Conservation (phyloP, 2,329 filamentous ascomycete species). For the Calonectria hongkongensis region DNA sequence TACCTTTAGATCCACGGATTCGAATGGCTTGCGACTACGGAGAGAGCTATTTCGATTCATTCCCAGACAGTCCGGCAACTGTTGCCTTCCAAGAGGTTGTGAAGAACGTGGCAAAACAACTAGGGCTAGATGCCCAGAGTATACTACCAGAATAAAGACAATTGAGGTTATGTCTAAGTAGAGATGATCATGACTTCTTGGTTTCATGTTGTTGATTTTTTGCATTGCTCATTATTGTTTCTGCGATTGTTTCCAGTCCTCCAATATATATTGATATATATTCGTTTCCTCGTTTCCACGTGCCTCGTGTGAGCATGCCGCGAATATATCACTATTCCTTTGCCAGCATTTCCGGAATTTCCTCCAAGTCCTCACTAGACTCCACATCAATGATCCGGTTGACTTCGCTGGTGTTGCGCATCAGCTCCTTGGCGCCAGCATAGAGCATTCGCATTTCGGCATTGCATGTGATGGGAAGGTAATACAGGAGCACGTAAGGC, state of each 20-base stretch:
- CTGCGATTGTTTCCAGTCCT: neutral
- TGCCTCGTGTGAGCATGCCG: neutral
- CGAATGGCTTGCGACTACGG: constrained; percentile 98
- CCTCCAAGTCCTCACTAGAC: constrained; percentile 85
- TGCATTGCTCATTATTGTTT: constrained; percentile 21
- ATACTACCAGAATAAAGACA: constrained; percentile 64
- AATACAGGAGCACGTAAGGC: constrained; percentile 96
- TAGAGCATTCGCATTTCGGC: constrained; percentile 93
- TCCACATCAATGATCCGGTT: constrained; percentile 90
- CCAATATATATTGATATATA: neutral
- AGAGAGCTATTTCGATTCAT: constrained; percentile 96
- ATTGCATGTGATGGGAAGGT: constrained; percentile 94
- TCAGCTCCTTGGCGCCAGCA: constrained; percentile 95
- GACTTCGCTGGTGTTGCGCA: constrained; percentile 95
- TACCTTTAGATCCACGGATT: constrained; percentile 94
- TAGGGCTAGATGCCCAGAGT: constrained; percentile 77
- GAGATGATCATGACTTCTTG: constrained; percentile 46
- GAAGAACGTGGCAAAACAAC: constrained; percentile 78
- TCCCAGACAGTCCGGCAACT: constrained; percentile 94
- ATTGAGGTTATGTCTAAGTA: constrained; percentile 38
- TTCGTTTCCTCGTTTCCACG: constrained; percentile 31
- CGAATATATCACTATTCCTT: constrained; percentile 7
- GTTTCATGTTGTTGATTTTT: constrained; percentile 13
- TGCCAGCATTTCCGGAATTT: constrained; percentile 81
- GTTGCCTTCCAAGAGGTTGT: constrained; percentile 88